These are phyloP conservation scores for Colletotrichum brevisporum DNA, from an alignment of 2,329 filamentous ascomycete genomes.

Conservation along the genomic window DNA sequence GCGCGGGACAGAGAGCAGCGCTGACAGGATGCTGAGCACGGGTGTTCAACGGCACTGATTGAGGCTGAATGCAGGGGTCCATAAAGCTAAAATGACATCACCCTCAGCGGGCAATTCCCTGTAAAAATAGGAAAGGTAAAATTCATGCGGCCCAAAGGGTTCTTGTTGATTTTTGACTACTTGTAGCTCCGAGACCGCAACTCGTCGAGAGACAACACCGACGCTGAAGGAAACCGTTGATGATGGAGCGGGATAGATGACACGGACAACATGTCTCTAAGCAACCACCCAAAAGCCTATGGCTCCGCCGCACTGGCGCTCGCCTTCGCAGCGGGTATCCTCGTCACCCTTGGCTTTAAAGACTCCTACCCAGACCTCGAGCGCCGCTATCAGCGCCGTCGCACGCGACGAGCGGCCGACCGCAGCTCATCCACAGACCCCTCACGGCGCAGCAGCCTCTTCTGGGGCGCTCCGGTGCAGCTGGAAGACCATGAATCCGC, in stretches of 20 bases:
- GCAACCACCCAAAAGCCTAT: constrained; percentile 73
- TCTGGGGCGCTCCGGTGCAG: constrained; percentile 63
- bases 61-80: constrained; percentile 36
- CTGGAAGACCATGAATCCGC: constrained; percentile 69
- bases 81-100: constrained; percentile 36
- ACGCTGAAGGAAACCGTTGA: neutral
- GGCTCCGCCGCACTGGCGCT: constrained; percentile 76
- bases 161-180: neutral
- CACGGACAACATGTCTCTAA: constrained; percentile 66
- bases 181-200: constrained; percentile 18
- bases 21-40: constrained; percentile 2
- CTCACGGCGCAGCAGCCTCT: constrained; percentile 59
- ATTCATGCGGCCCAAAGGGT: constrained; percentile 20
- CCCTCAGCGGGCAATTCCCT: constrained; percentile 32
- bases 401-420: constrained; percentile 42
- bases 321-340: constrained; percentile 83
- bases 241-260: constrained; percentile 37
- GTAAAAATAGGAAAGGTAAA: constrained; percentile 16
- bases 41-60: neutral
- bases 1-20: neutral
- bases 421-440: constrained; percentile 38
- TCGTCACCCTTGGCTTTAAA: constrained; percentile 83
- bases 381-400: constrained; percentile 69
- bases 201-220: neutral
- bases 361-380: constrained; percentile 85